These are phyloP conservation scores for Aspergillus sp. DNA, from an alignment of 2,329 filamentous ascomycete species.

Conservation along the genomic window DNA sequence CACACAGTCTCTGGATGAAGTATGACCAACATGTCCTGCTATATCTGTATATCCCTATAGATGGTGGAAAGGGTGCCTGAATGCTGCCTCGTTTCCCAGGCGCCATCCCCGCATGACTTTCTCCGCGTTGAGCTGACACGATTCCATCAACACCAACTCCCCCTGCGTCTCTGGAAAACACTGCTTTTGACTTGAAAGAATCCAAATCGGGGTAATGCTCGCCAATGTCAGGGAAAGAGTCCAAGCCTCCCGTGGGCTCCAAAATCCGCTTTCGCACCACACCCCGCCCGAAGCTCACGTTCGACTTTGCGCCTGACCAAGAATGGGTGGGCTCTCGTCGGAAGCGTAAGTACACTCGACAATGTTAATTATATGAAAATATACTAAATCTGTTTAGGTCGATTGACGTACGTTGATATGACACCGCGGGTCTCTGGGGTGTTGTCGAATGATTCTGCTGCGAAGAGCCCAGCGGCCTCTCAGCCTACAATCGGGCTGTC, in stretches of 20 bases:
- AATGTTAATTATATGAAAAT: not conserved
- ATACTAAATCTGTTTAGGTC: not conserved
- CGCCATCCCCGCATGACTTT: too few relatives aligned
- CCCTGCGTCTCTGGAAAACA: too few relatives aligned
- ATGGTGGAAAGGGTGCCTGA: too few relatives aligned
- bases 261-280: slow-evolving; percentile 3
- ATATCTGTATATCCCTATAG: too few relatives aligned
- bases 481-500: not conserved
- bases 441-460: not conserved
- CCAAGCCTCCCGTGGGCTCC: not conserved
- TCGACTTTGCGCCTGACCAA: slow-evolving; percentile 6
- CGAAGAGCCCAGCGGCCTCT: not conserved
- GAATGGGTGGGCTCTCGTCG: slow-evolving; percentile 3
- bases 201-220: too few relatives aligned
- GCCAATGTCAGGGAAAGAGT: not conserved
- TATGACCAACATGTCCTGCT: too few relatives aligned
- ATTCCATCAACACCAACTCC: too few relatives aligned
- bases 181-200: too few relatives aligned
- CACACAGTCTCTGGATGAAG: too few relatives aligned
- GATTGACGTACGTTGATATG: not conserved
- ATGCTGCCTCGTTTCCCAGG: too few relatives aligned
- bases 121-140: too few relatives aligned
- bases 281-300: slow-evolving; percentile 1
- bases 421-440: not conserved
- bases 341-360: not conserved